Evolutionary conservation across 1,284 basidiomycete genomes (phyloP), one percentile per base, ranked within the genome.

Genomic region (Boletus smithii): DNA sequence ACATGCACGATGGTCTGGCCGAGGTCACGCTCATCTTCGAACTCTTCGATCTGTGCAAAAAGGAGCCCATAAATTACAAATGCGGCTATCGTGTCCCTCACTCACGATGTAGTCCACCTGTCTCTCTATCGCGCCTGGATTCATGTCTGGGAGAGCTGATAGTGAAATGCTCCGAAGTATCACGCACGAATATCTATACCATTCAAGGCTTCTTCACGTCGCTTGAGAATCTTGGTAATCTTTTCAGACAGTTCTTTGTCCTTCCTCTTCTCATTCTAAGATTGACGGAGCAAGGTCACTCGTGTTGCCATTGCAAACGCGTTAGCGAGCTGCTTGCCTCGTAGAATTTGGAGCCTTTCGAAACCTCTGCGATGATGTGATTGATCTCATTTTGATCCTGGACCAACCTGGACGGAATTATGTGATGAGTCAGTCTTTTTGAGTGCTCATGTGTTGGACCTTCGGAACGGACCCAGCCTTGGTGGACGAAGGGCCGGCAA

Each of bases 1-100:
- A 91, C 81, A 58, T 95, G 91, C 8, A 94, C 86, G 53, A 97
- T 91, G 23, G 72, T 76, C 63, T 95, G 88, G 3, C 77, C 79
- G 27, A 97, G 69, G 60, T 97, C 93, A 34, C 95, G 75, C 40
- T 79, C 74, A 0, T 75, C 69, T 65, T 97, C 93, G 6, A 97
- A 73, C 49, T 88, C 82, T 31, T 74, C 70, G 4, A 95, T 73
- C 91, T 94, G 20, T 31, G 10, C 20, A 42, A 16, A 13, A 27
- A 23, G 9, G 10, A 44, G 8, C 14, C 34, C 24, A 50, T 26
- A 14, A 46, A 29, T 38, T 13, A 31, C 13, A 3, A 55, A 81
- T 80, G 8, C 35, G 76, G 53, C 14, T 72, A 24, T 5, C 8
- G 14, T n/a, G 27, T 24, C 20, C 29, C 3, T 44, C n/a, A 44